Percentiles rank a stretch among this genome's conserved stretches.
Evolutionary conservation across 73 alveolate genomes (phyloP).

Genomic region (Diophrys sp.): DNA sequence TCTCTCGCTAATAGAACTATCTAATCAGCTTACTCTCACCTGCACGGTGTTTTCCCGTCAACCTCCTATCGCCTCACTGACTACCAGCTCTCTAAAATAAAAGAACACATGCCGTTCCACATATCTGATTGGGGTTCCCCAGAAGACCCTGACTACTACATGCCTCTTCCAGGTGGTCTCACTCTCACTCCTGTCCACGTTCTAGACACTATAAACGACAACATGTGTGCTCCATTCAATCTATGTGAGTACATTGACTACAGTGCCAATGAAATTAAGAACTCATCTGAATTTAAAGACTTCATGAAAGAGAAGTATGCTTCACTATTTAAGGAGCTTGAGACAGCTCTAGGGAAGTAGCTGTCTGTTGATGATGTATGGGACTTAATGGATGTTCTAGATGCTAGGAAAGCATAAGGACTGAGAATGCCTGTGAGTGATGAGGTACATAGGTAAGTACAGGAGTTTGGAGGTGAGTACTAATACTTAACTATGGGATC

Average conservation of each 20-base stretch:
- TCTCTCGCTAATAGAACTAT: background rate
- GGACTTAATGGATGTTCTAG: background rate
- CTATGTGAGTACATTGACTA: background rate
- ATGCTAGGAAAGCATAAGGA: background rate
- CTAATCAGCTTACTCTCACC: background rate
- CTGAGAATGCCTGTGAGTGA: background rate
- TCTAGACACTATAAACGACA: background rate
- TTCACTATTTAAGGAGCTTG: background rate
- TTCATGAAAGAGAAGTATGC: background rate
- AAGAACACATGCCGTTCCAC: background rate
- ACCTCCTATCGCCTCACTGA: background rate
- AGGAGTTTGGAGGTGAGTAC: background rate
- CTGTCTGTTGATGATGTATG: background rate
- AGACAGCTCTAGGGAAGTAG: background rate
- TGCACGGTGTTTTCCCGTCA: background rate
- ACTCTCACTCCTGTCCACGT: background rate
- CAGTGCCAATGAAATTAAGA: background rate
- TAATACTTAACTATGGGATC: background rate
- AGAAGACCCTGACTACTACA: background rate
- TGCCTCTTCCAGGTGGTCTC: background rate
- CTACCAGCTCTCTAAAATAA: background rate
- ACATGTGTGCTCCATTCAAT: background rate
- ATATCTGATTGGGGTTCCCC: background rate
- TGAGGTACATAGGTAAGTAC: background rate
- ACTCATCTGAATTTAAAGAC: too few species aligned